A percentile compares a stretch with the other conserved stretches of the same genome.
Evolutionary conservation across 495 filamentous ascomycete genomes (phyloP).

Genomic region (Bryoglossum gracile): DNA sequence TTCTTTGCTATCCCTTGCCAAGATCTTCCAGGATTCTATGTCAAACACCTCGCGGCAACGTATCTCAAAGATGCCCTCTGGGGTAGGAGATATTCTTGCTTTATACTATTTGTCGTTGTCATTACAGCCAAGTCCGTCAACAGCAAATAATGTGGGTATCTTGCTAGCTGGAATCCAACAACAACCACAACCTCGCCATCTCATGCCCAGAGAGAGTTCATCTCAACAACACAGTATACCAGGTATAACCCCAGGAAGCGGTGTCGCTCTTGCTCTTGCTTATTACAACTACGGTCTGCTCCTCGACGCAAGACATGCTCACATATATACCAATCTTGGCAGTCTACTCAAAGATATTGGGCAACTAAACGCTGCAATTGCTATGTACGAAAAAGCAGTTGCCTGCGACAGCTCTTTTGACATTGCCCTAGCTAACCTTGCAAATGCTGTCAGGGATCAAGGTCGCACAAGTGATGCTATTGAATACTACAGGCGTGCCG

Average conservation of each 20-base stretch:
- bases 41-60: slow-evolving; percentile 58
- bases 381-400: slow-evolving; percentile 96
- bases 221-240: slow-evolving; percentile 50
- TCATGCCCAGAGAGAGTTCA: slow-evolving; percentile 22
- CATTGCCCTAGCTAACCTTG: slow-evolving; percentile 93
- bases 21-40: slow-evolving; percentile 99
- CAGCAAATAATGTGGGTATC: slow-evolving; percentile 97
- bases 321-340: slow-evolving; percentile 94
- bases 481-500: slow-evolving; percentile 81
- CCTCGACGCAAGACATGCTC: slow-evolving; percentile 86
- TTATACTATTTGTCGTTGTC: slow-evolving; percentile 96
- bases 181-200: slow-evolving; percentile 40
- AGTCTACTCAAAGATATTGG: slow-evolving; percentile 96
- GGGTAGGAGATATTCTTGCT: slow-evolving; percentile 88
- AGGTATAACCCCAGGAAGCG: slow-evolving; percentile 78
- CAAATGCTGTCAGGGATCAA: slow-evolving; percentile 97
- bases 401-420: slow-evolving; percentile 88
- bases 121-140: slow-evolving; percentile 91
- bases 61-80: slow-evolving; percentile 53
- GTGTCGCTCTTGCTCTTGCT: slow-evolving; percentile 77
- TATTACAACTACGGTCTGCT: slow-evolving; percentile 93
- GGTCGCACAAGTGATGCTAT: slow-evolving; percentile 91
- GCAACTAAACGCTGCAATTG: slow-evolving; percentile 81
- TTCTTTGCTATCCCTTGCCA: slow-evolving; percentile 86
- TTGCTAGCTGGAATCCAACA: slow-evolving; percentile 91